phyloP scores from a whole-genome alignment of 768 basidiomycete genomes.

The Podaxis carcinomalis region DNA sequence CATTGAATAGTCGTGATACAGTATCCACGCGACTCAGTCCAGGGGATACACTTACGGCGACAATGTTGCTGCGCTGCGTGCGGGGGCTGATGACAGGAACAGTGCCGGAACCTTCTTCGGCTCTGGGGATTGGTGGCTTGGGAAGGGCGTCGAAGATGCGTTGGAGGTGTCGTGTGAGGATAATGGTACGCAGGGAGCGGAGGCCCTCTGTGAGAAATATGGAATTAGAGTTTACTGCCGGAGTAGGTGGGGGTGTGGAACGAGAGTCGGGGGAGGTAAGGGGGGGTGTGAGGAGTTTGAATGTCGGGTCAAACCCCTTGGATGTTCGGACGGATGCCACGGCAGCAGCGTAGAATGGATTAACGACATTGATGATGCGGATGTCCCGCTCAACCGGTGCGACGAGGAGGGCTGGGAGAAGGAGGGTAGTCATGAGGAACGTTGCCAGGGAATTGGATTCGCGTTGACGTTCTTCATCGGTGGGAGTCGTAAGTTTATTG shows the following conservation, averaged over 20 bases:
- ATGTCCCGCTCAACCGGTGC: conserved; percentile 88
- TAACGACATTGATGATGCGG: conserved; percentile 81
- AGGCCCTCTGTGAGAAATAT: conserved; percentile 56
- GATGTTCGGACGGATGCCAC: conserved; percentile 30
- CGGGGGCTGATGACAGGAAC: conserved; percentile 32
- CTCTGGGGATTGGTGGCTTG: conserved; percentile 44
- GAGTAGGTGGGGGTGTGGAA: background rate
- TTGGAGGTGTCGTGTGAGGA: conserved; percentile 78
- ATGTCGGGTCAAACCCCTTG: no score
- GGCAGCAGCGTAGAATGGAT: conserved; percentile 52
- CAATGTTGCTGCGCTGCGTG: conserved; percentile 66
- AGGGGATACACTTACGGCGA: conserved; percentile 69
- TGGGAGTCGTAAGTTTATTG: background rate
- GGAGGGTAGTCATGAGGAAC: conserved; percentile 73
- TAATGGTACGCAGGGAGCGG: conserved; percentile 55
- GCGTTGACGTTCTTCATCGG: conserved; percentile 33
- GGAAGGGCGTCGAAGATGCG: conserved; percentile 74
- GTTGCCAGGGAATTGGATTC: conserved; percentile 48
- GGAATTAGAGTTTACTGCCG: conserved; percentile 18
- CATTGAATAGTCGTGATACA: conserved; percentile 50
- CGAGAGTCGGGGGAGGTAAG: conserved; percentile 12
- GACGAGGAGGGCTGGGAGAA: conserved; percentile 76
- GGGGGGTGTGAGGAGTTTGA: no score
- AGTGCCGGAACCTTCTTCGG: conserved; percentile 28
- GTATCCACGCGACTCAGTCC: conserved; percentile 74